Percentiles rank a stretch among this genome's conserved stretches.
Evolutionary conservation across 208 protist species (phyloP).

Genomic region (Acanthamoeba healyi): DNA sequence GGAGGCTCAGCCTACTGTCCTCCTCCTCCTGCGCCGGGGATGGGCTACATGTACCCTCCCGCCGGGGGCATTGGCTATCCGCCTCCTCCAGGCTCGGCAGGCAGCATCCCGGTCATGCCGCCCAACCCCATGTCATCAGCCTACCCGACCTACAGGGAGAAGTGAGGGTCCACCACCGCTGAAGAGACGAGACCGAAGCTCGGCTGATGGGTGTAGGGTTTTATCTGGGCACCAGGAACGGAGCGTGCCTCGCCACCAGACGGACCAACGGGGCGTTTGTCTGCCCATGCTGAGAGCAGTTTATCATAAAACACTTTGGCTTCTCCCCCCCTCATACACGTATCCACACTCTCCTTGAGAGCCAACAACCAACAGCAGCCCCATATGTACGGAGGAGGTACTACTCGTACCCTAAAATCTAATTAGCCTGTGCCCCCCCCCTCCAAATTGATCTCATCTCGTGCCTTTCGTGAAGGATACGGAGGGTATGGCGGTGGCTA

Average conservation of each 20-base stretch:
- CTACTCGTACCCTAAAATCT: not conserved
- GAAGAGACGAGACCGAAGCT: no score
- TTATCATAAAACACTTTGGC: not conserved
- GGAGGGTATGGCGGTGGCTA: not conserved
- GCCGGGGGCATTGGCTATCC: not conserved
- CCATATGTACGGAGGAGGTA: not conserved
- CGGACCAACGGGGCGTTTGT: no score
- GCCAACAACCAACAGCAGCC: no score
- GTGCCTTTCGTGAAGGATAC: not conserved
- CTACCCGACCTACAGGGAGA: no score
- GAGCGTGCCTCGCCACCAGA: no score
- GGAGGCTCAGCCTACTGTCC: not conserved
- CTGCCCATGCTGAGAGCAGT: no score
- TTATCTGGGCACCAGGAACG: no score
- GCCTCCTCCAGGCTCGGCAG: not conserved
- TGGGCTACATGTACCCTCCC: no score
- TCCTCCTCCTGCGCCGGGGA: not conserved
- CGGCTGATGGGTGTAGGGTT: no score
- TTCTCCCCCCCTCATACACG: not conserved
- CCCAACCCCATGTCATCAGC: not conserved
- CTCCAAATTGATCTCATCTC: no score
- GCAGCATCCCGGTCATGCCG: not conserved
- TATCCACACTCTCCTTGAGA: not conserved
- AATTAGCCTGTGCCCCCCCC: no score
- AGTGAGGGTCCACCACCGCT: no score